Evolutionary conservation across 1,284 basidiomycete genomes (phyloP).

Genomic region (Apiotrichum veenhuisii): DNA sequence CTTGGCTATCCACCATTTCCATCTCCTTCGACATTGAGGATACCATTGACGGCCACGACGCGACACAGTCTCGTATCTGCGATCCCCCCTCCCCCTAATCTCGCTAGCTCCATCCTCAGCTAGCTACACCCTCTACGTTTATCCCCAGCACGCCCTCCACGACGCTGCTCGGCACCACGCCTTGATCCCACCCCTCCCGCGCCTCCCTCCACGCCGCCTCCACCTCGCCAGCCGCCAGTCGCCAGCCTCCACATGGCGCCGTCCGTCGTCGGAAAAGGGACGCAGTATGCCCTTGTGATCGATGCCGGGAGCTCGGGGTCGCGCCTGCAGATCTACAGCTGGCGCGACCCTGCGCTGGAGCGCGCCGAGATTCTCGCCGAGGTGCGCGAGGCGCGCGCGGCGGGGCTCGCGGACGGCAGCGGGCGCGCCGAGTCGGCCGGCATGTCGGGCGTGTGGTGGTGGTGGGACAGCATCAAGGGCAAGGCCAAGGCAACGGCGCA

Average conservation of each 20-base stretch:
- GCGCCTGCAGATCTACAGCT: slow-evolving; percentile 93
- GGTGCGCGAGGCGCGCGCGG: slow-evolving; percentile 26
- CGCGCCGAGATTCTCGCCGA: slow-evolving; percentile 46
- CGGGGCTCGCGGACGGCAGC: slow-evolving; percentile 6
- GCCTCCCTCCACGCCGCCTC: too few species aligned
- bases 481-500: slow-evolving; percentile 40
- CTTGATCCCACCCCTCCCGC: too few species aligned
- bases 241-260: slow-evolving; percentile 38
- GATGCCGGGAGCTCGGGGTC: slow-evolving; percentile 98
- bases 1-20: too few species aligned
- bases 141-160: too few species aligned
- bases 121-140: too few species aligned
- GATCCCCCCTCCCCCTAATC: too few species aligned
- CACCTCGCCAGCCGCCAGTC: neutral
- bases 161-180: too few species aligned
- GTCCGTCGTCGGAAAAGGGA: slow-evolving; percentile 45
- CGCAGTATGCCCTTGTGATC: slow-evolving; percentile 90
- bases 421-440: neutral
- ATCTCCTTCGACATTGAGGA: too few species aligned
- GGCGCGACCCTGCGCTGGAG: slow-evolving; percentile 72
- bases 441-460: slow-evolving; percentile 20
- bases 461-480: slow-evolving; percentile 37
- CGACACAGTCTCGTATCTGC: too few species aligned
- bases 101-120: too few species aligned
- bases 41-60: too few species aligned